phyloP scores from a whole-genome alignment of 2,329 filamentous ascomycete genomes.

The Fusarium annulatum region DNA sequence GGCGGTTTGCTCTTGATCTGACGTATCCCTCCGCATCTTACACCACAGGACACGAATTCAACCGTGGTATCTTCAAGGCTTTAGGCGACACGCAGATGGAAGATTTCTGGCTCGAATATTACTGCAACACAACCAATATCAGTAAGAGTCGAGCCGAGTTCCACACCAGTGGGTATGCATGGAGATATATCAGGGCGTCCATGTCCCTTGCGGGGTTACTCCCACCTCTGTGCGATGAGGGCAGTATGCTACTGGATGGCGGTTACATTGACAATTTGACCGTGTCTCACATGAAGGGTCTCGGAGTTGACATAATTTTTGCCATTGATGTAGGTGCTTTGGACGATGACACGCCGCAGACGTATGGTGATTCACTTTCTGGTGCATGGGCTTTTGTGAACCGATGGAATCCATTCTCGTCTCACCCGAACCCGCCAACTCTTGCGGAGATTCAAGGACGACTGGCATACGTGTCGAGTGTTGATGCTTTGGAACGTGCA shows the following conservation, averaged over 20 bases:
- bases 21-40: constrained; percentile 98
- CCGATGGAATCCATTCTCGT: constrained; percentile 95
- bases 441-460: constrained; percentile 95
- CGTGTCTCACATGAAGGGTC: constrained; percentile 94
- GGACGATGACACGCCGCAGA: constrained; percentile 91
- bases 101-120: constrained; percentile 98
- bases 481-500: constrained; percentile 92
- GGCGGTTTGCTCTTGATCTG: constrained; percentile 95
- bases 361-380: constrained; percentile 92
- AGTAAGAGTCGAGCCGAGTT: constrained; percentile 92
- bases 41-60: constrained; percentile 98
- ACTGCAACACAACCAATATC: constrained; percentile 99
- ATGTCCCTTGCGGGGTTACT: constrained; percentile 96
- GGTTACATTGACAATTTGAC: constrained; percentile 98
- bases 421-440: constrained; percentile 90
- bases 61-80: constrained; percentile 97
- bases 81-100: constrained; percentile 98
- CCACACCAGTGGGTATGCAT: constrained; percentile 96
- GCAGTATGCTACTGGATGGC: constrained; percentile 94
- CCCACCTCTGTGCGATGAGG: constrained; percentile 95
- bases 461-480: constrained; percentile 92
- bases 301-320: constrained; percentile 94
- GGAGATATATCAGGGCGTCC: constrained; percentile 94
- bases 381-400: constrained; percentile 96
- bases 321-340: constrained; percentile 93